Evolutionary conservation across 2,329 filamentous ascomycete species (phyloP), one percentile per base, ranked within the genome.

Genomic region (Fusarium torreyae): DNA sequence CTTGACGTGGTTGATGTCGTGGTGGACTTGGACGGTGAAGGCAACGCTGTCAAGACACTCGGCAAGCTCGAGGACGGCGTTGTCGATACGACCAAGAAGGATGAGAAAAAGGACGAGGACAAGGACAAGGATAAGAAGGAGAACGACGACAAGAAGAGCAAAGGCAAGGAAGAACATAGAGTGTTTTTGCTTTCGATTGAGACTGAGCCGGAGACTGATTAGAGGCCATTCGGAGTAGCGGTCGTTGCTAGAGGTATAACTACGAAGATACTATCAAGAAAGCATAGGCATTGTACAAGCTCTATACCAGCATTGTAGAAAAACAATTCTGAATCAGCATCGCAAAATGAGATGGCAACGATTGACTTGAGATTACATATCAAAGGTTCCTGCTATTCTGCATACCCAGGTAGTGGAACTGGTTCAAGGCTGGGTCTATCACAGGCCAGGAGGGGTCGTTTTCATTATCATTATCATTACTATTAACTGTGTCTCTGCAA

Each of bases 1-100:
- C 77, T 89, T 4, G 88, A 89, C 68, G 84, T 80, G 1, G 74
- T 81, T 40, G 87, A 89, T 46, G 82, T 87, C 2, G 80, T 89
- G 1, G 86, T 89, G 3, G 85, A 88, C 57, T 77, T 88, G 2
- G 86, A 87, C 45, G 80, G 76, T 0, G 68, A 86, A 7, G 86
- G 86, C 0, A 83, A 82, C 31, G 78, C 82, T 1, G 72, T 86
- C 28, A 81, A 82, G 71, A 77, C 78, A 59, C 67, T 82, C 24
- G 78, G 80, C 18, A 76, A 79, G 43, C 69, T 81, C 5, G 74
- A 81, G 54, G 72, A 82, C 7, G 78, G 79, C 6, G 74, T 81
- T n/a, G 75, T 79, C 2, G 78, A 81, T 44, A 79, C 66, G 39
- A 80, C 72, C 10, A 78, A 78, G 51, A 69, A 75, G 33, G 69